A percentile compares a stretch with the other conserved stretches of the same genome.
Conservation (phyloP, 441 rosid species). For the Pelargonium citronellum region DNA sequence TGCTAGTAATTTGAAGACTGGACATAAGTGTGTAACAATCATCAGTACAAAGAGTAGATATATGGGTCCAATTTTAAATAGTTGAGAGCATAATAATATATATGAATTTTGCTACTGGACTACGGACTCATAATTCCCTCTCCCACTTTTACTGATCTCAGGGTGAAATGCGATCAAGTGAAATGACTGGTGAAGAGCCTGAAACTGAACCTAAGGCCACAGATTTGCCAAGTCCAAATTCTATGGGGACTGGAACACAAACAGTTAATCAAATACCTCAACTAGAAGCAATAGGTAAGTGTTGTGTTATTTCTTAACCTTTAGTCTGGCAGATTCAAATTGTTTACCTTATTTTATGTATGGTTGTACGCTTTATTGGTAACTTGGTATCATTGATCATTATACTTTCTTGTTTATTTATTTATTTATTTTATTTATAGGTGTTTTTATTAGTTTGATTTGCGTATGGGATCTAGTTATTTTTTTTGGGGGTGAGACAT, state of each 20-base stretch:
- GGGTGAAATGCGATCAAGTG: slow-evolving; percentile 35
- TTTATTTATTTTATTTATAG: no score
- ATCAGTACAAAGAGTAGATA: neutral
- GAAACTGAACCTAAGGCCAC: slow-evolving; percentile 42
- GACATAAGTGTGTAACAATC: neutral
- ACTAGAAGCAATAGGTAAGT: slow-evolving; percentile 55
- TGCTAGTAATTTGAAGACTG: neutral
- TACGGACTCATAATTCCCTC: neutral
- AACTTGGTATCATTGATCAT: neutral
- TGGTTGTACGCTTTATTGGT: neutral
- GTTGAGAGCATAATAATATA: neutral
- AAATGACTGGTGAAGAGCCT: slow-evolving; percentile 53
- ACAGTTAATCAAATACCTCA: slow-evolving; percentile 59
- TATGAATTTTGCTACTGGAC: neutral
- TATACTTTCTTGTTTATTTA: neutral
- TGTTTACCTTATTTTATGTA: neutral
- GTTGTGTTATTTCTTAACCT: slow-evolving; percentile 10
- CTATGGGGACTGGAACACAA: slow-evolving; percentile 38
- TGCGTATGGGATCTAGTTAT: neutral
- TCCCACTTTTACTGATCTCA: slow-evolving; percentile 23
- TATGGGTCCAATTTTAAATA: neutral
- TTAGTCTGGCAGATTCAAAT: neutral
- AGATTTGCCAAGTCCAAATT: slow-evolving; percentile 29
- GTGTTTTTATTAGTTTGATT: neutral
- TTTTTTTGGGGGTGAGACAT: neutral